phyloP scores from a whole-genome alignment of 2,329 filamentous ascomycete genomes.

The Calonectria pseudoturangicola region DNA sequence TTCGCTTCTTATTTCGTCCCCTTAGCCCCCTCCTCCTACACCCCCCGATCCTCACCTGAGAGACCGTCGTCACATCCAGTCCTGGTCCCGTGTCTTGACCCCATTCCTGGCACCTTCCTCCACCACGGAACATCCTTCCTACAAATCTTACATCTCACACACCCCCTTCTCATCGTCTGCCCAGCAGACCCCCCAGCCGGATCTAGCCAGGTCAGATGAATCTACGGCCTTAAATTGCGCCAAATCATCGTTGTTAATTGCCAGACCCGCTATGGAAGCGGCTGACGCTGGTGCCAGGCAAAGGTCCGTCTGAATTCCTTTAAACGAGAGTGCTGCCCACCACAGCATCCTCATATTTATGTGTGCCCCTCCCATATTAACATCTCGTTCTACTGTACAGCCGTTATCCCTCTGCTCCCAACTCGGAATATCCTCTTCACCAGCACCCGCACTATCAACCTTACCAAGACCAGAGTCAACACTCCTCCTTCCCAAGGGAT shows the following conservation, averaged over 20 bases:
- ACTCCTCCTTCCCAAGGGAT: constrained; percentile 53
- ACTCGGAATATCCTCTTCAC: constrained; percentile 48
- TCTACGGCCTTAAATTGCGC: constrained; percentile 60
- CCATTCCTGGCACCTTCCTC: constrained; percentile 54
- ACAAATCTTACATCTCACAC: constrained; percentile 47
- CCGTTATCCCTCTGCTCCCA: constrained; percentile 54
- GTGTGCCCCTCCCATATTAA: constrained; percentile 55
- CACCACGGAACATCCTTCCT: constrained; percentile 48
- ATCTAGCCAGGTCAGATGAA: constrained; percentile 61
- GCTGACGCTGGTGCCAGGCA: constrained; percentile 61
- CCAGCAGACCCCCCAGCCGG: constrained; percentile 53
- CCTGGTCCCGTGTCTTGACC: constrained; percentile 54
- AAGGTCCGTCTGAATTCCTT: constrained; percentile 60
- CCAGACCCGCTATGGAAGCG: constrained; percentile 64
- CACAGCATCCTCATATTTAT: constrained; percentile 48
- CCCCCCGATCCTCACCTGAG: constrained; percentile 55
- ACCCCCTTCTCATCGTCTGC: constrained; percentile 45
- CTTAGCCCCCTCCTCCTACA: constrained; percentile 49
- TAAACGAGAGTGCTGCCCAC: constrained; percentile 45
- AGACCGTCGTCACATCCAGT: constrained; percentile 53
- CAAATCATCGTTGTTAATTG: constrained; percentile 60
- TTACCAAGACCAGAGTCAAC: constrained; percentile 52
- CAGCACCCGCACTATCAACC: constrained; percentile 49
- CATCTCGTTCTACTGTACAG: constrained; percentile 48
- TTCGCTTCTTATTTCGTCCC: constrained; percentile 52